Conservation (phyloP, 176 grass and related monocot genomes). For the Themeda triandra region DNA sequence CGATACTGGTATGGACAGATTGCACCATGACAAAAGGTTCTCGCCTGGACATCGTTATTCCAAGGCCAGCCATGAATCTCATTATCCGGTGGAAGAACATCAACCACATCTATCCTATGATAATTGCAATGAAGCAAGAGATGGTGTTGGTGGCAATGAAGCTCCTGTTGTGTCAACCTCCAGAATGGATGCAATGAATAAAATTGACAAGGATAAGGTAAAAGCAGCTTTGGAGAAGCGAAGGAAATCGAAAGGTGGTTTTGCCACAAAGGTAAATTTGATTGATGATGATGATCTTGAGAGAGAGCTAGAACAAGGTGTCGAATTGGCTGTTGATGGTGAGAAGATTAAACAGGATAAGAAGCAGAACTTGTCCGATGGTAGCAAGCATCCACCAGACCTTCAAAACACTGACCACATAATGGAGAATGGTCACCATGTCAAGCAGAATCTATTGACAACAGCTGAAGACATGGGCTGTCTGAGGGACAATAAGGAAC, state of each 20-base stretch:
- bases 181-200: conserved; percentile 76
- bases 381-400: conserved; percentile 18
- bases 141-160: conserved; percentile 26
- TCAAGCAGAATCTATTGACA: conserved; percentile 24
- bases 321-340: conserved; percentile 79
- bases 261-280: conserved; percentile 54
- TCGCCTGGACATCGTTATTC: conserved; percentile 21
- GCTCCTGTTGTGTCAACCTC: conserved; percentile 51
- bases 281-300: conserved; percentile 90
- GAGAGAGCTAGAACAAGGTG: conserved; percentile 84
- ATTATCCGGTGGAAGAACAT: conserved; percentile 33
- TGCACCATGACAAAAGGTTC: conserved; percentile 19
- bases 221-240: conserved; percentile 85
- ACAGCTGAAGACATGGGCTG: conserved; percentile 40
- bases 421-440: conserved; percentile 41
- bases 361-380: conserved; percentile 23
- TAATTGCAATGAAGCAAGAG: conserved; percentile 38
- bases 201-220: conserved; percentile 87
- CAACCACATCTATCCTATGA: conserved; percentile 10
- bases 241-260: conserved; percentile 62
- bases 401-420: conserved; percentile 15
- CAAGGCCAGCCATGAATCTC: conserved; percentile 28
- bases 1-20: conserved; percentile 25
- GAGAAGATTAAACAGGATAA: conserved; percentile 59
- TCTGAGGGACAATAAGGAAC: conserved; percentile 24